Percentiles rank a stretch among this genome's conserved stretches.
These are phyloP conservation scores for Volvox reticuliferus DNA, from an alignment of 139 green algal genomes.

Conservation along the genomic window DNA sequence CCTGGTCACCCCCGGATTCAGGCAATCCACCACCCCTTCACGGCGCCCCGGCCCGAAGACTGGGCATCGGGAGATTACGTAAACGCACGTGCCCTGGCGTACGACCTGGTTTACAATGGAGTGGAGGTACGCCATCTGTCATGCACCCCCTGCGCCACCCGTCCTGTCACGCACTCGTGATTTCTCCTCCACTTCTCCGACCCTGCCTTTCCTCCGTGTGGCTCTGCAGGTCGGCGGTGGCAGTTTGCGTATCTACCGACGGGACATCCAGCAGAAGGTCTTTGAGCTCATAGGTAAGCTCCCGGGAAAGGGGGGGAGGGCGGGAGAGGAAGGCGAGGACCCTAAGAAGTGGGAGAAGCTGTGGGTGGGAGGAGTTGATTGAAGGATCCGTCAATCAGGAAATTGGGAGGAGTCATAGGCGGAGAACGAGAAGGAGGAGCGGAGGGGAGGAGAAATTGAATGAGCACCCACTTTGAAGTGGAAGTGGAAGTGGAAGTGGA, in stretches of 20 bases:
- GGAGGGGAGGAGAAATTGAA: not conserved
- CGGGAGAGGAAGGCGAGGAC: not conserved
- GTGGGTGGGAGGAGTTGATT: not conserved
- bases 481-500: too few species aligned
- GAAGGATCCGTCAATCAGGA: too few species aligned
- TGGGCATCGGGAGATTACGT: conserved; percentile 38
- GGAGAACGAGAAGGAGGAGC: not conserved
- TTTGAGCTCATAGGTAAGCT: conserved; percentile 90
- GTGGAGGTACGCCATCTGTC: conserved; percentile 73
- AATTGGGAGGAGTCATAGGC: too few species aligned
- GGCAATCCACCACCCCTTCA: conserved; percentile 98
- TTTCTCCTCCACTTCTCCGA: not conserved
- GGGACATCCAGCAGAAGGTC: conserved; percentile 92
- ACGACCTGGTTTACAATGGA: conserved; percentile 99
- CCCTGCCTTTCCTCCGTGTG: not conserved
- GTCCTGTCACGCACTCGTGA: not conserved
- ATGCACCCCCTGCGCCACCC: too few species aligned
- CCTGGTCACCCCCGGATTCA: not conserved
- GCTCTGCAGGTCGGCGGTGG: conserved; percentile 85
- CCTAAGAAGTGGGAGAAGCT: not conserved
- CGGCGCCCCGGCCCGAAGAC: conserved; percentile 88
- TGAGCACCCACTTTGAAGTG: too few species aligned
- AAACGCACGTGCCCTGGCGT: conserved; percentile 81
- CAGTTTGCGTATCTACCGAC: conserved; percentile 88
- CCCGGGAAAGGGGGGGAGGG: not conserved